These are phyloP conservation scores for Pseudoturritis turrita DNA, from an alignment of 345 rosid species.

Conservation along the genomic window DNA sequence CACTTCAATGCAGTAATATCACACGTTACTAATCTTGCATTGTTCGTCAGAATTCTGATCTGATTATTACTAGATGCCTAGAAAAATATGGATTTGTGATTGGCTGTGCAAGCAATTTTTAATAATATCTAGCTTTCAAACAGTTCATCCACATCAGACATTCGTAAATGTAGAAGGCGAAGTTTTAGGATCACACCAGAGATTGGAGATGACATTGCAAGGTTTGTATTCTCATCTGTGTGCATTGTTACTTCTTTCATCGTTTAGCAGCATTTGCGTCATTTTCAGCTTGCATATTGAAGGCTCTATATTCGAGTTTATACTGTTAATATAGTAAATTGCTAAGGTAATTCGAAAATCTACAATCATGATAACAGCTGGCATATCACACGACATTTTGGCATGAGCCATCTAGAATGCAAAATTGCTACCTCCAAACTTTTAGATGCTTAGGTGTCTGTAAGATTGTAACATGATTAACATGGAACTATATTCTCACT, in stretches of 20 bases:
- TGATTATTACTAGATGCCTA: not conserved
- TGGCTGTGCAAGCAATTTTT: constrained; percentile 12
- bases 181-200: constrained; percentile 95
- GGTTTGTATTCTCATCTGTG: constrained; percentile 44
- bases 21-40: not conserved
- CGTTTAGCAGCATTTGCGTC: constrained; percentile 7
- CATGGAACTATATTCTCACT: constrained; percentile 5
- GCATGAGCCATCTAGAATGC: constrained; percentile 4
- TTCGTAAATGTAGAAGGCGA: constrained; percentile 82
- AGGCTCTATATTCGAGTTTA: not conserved
- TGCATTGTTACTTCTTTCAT: constrained; percentile 11
- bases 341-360: not conserved
- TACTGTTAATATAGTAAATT: not conserved
- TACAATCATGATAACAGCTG: not conserved
- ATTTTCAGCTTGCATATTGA: constrained; percentile 10
- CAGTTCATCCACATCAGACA: constrained; percentile 74
- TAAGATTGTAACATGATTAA: not conserved
- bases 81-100: constrained; percentile 6
- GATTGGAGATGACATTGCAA: constrained; percentile 98
- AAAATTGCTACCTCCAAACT: not conserved
- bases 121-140: constrained; percentile 45
- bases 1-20: not conserved
- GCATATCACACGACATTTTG: not conserved
- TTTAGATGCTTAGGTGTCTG: constrained; percentile 10
- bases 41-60: not conserved